Percentiles rank a stretch among this genome's conserved stretches.
Evolutionary conservation across 306 rosid genomes (phyloP).

Genomic region (Clitoria ternatea): DNA sequence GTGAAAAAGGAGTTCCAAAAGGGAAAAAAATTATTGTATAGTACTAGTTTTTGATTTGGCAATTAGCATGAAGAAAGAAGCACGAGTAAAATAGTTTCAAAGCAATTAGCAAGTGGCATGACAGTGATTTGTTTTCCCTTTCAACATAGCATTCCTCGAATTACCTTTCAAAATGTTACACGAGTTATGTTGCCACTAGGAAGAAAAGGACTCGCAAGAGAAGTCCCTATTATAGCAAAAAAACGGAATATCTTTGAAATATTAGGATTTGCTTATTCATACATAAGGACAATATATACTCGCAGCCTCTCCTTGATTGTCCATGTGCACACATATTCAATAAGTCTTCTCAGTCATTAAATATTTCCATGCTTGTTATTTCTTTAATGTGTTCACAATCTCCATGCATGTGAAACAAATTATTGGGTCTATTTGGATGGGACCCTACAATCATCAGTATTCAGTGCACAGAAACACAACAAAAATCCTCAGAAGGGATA

Average conservation of each 20-base stretch:
- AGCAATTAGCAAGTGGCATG: not conserved
- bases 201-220: conserved; percentile 14
- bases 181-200: conserved; percentile 9
- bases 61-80: not conserved
- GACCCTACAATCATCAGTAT: conserved; percentile 45
- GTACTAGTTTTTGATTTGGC: not conserved
- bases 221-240: conserved; percentile 19
- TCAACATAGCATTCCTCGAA: conserved; percentile 9
- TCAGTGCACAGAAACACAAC: conserved; percentile 51
- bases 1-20: conserved; percentile 21
- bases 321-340: conserved; percentile 45
- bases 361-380: conserved; percentile 21
- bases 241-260: conserved; percentile 7
- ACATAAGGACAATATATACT: conserved; percentile 25
- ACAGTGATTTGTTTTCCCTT: conserved; percentile 29
- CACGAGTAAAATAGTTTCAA: conserved; percentile 18
- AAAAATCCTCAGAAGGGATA: conserved; percentile 43
- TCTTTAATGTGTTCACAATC: conserved; percentile 21
- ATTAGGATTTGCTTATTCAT: conserved; percentile 9
- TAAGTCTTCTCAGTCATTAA: conserved; percentile 32
- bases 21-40: conserved; percentile 3
- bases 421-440: conserved; percentile 51
- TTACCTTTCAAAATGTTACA: conserved; percentile 1
- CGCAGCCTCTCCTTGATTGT: not conserved
- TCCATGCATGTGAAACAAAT: conserved; percentile 63